Base-by-base conservation (phyloP, 768 basidiomycete species). In the Phylloporus sp. region DNA sequence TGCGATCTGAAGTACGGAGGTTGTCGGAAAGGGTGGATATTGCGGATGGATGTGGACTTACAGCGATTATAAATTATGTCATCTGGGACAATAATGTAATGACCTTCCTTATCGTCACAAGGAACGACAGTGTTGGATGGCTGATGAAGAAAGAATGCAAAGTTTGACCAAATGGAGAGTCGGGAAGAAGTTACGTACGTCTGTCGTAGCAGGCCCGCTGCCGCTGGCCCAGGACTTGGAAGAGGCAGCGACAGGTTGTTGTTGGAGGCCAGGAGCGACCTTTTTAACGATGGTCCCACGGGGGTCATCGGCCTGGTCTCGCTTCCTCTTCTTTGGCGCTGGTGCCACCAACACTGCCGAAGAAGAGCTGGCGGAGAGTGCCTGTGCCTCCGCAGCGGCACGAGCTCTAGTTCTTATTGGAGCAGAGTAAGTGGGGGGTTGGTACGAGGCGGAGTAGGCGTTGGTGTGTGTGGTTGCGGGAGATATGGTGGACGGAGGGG, bases 71-170 rank as follows among this genome's bases (percentile, higher is more conserved):
- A 80, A 55, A 99, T 90, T 63, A 92, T 78, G 72, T 94, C 95
- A 70, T 92, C 91, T 46, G 88, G 83, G 53, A 86, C 84, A 67
- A 98, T 90, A 64, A 98, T 95, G 71, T 95, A 99, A 74, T 99
- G 97, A 13, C 97, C 97, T 67, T 99, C 97, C 72, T 95, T 90
- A 76, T 99, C 97, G 69, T 97, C 94, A 73, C 92, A 97, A 49
- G 89, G 74, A 45, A 82, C 76, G 55, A 80, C 72, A 16, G 75
- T 80, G 65, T 86, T 89, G 58, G 84, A 79, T 57, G 81, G 75
- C 84, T 86, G 70, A 55, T 62, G 65, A 41, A 18, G 49, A 58
- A 64, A 56, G 61, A 59, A 28, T 18, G 57, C 58, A 63, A 56
- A 63, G 60, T 47, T 27, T 34, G 27, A 28, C n/a, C 3, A 18